Evolutionary conservation across 495 filamentous ascomycete genomes (phyloP).

Genomic region (Talaromyces liani): DNA sequence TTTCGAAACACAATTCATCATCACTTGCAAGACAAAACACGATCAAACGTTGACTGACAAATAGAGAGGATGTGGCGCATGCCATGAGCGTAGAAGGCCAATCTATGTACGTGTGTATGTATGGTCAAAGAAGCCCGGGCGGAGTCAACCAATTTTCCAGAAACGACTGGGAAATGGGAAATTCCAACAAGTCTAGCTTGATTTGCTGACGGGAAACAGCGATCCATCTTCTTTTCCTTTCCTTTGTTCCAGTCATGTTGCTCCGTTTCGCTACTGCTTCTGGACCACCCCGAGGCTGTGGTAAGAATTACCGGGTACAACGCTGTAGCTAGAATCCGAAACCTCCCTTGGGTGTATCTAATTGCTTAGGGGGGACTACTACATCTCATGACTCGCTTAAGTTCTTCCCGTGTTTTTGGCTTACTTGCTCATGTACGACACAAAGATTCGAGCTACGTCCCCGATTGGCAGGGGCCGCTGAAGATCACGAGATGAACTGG

Average conservation of each 20-base stretch:
- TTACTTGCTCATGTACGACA: slow-evolving; percentile 1
- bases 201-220: not conserved
- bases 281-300: slow-evolving; percentile 2
- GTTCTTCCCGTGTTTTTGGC: not conserved
- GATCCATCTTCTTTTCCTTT: slow-evolving; percentile 2
- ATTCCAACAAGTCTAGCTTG: not conserved
- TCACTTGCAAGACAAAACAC: not conserved
- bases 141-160: not conserved
- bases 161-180: not conserved
- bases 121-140: not conserved
- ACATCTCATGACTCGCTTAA: slow-evolving; percentile 5
- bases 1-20: not conserved
- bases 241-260: slow-evolving; percentile 8
- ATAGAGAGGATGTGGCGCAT: not conserved
- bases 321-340: not conserved
- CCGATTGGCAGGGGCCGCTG: not conserved
- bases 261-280: not conserved
- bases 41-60: not conserved
- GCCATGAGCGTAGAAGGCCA: not conserved
- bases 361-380: not conserved
- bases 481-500: not conserved
- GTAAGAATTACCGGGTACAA: slow-evolving; percentile 5
- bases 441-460: not conserved
- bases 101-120: not conserved
- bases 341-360: not conserved